phyloP scores from a whole-genome alignment of 495 filamentous ascomycete genomes.

The Penicillium macrosclerotiorum region DNA sequence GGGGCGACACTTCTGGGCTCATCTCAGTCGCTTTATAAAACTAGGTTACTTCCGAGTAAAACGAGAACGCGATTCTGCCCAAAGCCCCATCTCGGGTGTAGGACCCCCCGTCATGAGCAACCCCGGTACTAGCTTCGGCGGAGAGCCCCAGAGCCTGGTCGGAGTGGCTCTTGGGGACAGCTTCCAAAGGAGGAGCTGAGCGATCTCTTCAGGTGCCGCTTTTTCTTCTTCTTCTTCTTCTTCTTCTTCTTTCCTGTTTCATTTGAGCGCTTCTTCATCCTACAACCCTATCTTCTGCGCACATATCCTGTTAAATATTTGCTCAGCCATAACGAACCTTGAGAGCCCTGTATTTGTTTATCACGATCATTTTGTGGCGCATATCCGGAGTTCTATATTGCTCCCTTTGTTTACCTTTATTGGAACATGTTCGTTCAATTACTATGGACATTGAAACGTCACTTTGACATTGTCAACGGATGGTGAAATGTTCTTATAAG shows the following conservation, averaged over 20 bases:
- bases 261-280: conserved; percentile 1
- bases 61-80: conserved; percentile 56
- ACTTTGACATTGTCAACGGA: neutral
- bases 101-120: conserved; percentile 10
- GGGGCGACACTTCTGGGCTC: conserved; percentile 88
- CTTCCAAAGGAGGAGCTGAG: conserved; percentile 20
- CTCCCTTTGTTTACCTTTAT: neutral
- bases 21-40: conserved; percentile 84
- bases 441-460: neutral
- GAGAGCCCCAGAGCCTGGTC: conserved; percentile 38
- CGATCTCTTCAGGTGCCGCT: neutral
- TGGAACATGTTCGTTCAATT: too few species aligned
- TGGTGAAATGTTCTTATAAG: too few species aligned
- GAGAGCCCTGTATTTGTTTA: neutral
- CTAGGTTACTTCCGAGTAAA: conserved; percentile 69
- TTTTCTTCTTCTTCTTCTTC: neutral
- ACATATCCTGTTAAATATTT: conserved; percentile 1
- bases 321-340: too few species aligned
- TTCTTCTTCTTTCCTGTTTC: neutral
- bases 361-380: neutral
- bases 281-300: neutral
- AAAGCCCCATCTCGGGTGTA: conserved; percentile 21
- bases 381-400: neutral
- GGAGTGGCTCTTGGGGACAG: conserved; percentile 38
- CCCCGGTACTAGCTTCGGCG: conserved; percentile 23